Base-by-base conservation (phyloP, 2,329 filamentous ascomycete genomes). In the Talaromyces sp. region DNA sequence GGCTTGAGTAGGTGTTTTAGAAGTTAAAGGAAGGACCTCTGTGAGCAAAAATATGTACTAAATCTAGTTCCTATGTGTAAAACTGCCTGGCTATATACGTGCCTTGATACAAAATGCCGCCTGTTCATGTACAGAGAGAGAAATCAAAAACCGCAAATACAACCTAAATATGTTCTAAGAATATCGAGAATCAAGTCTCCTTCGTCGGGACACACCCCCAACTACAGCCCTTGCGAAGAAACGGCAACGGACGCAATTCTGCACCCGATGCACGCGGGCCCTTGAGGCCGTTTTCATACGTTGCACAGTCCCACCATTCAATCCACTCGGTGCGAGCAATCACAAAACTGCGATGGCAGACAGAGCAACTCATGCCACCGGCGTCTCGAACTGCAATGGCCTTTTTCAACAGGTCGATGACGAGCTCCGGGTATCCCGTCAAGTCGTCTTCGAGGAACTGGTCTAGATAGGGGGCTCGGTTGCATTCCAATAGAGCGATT, bases 261-360 rank as follows among this genome's bases (percentile, higher is more conserved):
- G 76, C 72, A 5, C 70, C 70, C 1, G 67, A 65, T 28, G 62
- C 59, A 17, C 74, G 69, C 6, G 71, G 65, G n/a, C 67, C 64
- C 65, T 75, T 74, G 57, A 72, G 65, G 3, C 72, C 73, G 53
- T 73, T 77, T 63, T 77, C 76, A 62, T 73, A 72, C 1, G 74
- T 74, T 15, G 67, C 70, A 59, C 74, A 73, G 62, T 78, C 75
- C 75, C 75, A 78, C 76, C 76, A 78, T 63, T 80, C 78, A 22
- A 78, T 68, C 77, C 78, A 80, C 64, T 77, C 71, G 0, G 73
- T 70, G 10, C 77, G 74, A 17, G 77, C 72, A 56, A 78, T 69
- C 6, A 81, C 73, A 53, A 77, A 80, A 8, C 67, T 68, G 11
- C 71, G 71, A 32, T 71, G 67, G 57, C 79, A 81, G 0, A 77